Evolutionary conservation across 1,284 basidiomycete species (phyloP).

Genomic region (Stereum hirsutum): DNA sequence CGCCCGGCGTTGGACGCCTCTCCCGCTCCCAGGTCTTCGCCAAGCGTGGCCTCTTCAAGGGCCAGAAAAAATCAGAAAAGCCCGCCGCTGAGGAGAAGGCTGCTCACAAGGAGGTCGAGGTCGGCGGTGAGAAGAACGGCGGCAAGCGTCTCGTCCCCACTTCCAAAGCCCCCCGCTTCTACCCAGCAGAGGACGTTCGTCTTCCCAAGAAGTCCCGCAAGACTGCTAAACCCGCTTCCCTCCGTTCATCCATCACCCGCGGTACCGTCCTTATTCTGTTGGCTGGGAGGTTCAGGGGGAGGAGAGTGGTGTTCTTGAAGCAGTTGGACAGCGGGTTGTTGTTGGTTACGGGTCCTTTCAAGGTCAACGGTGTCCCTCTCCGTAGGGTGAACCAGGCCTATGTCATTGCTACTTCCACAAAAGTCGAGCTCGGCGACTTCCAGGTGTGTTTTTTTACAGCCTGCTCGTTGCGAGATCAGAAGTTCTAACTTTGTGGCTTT

Average conservation of each 20-base stretch:
- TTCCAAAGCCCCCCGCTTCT: slow-evolving; percentile 88
- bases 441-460: slow-evolving; percentile 41
- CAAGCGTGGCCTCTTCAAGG: slow-evolving; percentile 75
- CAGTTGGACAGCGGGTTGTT: slow-evolving; percentile 90
- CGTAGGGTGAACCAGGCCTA: slow-evolving; percentile 99
- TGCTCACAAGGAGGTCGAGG: slow-evolving; percentile 69
- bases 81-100: slow-evolving; percentile 51
- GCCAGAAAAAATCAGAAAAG: slow-evolving; percentile 70
- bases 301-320: slow-evolving; percentile 98
- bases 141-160: slow-evolving; percentile 81
- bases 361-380: slow-evolving; percentile 98
- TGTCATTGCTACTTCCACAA: slow-evolving; percentile 97
- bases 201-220: slow-evolving; percentile 91
- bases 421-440: slow-evolving; percentile 77
- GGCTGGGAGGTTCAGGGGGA: slow-evolving; percentile 96
- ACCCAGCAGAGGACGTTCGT: slow-evolving; percentile 93
- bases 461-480: neutral
- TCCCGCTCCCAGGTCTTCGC: slow-evolving; percentile 76
- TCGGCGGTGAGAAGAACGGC: slow-evolving; percentile 91
- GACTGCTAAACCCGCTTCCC: slow-evolving; percentile 63
- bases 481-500: neutral
- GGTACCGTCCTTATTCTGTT: slow-evolving; percentile 96
- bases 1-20: slow-evolving; percentile 77
- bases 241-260: slow-evolving; percentile 87
- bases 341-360: slow-evolving; percentile 96